These are phyloP conservation scores for Cicer bijugum DNA, from an alignment of 306 rosid species.

Conservation along the genomic window DNA sequence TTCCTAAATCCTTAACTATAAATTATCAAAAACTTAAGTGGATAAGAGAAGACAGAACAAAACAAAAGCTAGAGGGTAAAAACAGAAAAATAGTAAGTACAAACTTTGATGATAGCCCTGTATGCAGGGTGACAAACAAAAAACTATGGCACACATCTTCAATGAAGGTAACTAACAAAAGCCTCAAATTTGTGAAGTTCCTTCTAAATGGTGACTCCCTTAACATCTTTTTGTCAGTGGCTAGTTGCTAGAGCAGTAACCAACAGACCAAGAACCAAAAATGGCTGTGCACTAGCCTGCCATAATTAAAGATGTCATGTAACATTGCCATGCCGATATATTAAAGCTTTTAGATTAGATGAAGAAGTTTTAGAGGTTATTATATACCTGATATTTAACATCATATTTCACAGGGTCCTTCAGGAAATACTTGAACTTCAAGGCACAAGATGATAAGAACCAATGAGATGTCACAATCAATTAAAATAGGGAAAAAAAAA, in stretches of 20 bases:
- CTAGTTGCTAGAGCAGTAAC: slow-evolving; percentile 62
- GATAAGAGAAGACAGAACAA: slow-evolving; percentile 10
- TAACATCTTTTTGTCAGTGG: slow-evolving; percentile 39
- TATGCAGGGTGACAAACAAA: slow-evolving; percentile 20
- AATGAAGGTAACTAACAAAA: neutral
- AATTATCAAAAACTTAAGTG: slow-evolving; percentile 35
- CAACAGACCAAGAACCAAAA: slow-evolving; percentile 55
- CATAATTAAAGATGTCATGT: neutral
- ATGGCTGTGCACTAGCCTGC: slow-evolving; percentile 61
- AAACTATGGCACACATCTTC: slow-evolving; percentile 11
- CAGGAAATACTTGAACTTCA: slow-evolving; percentile 58
- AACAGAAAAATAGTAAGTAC: slow-evolving; percentile 22
- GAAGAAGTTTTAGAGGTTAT: slow-evolving; percentile 5
- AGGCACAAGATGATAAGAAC: slow-evolving; percentile 36
- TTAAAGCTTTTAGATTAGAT: slow-evolving; percentile 20
- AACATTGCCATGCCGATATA: neutral
- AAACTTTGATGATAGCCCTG: neutral
- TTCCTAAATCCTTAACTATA: slow-evolving; percentile 6
- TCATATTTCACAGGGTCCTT: slow-evolving; percentile 60
- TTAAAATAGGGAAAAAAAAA: neutral
- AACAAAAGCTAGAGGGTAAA: neutral
- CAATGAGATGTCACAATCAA: slow-evolving; percentile 23
- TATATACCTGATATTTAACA: slow-evolving; percentile 59
- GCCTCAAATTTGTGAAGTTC: slow-evolving; percentile 13
- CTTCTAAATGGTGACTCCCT: slow-evolving; percentile 16